A percentile compares a stretch with the other conserved stretches of the same genome.
Conservation (phyloP, 768 basidiomycete species). For the Calocybe cyanea region DNA sequence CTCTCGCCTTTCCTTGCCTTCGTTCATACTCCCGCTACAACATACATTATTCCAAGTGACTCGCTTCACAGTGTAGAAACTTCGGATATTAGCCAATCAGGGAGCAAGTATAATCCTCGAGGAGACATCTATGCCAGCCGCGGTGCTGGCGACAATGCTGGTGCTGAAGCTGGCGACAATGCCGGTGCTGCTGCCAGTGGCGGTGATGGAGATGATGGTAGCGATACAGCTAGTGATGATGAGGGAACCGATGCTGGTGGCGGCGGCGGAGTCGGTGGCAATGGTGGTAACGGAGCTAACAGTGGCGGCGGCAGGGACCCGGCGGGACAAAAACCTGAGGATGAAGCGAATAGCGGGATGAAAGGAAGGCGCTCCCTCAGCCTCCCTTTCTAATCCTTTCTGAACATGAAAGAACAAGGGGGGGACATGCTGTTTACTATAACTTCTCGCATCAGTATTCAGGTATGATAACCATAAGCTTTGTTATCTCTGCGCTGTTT, state of each 20-base stretch:
- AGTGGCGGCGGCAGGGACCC: not conserved
- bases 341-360: not conserved
- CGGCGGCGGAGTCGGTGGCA: too few relatives aligned
- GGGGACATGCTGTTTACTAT: not conserved
- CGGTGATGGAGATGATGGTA: too few relatives aligned
- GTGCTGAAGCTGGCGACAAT: too few relatives aligned
- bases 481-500: not conserved
- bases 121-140: too few relatives aligned
- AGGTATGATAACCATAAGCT: slow-evolving; percentile 1
- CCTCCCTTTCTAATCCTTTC: not conserved
- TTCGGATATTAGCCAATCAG: too few relatives aligned
- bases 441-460: not conserved
- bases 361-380: not conserved
- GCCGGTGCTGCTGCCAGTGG: not conserved
- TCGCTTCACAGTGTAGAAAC: not conserved
- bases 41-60: not conserved
- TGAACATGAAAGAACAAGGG: not conserved
- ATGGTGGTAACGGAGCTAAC: not conserved
- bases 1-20: not conserved
- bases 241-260: too few relatives aligned
- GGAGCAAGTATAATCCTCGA: not conserved
- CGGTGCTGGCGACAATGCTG: too few relatives aligned
- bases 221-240: too few relatives aligned
- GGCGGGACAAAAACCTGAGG: not conserved
- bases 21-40: not conserved